Conservation (phyloP, 495 filamentous ascomycete genomes). For the Penicillium cosmopolitanum region DNA sequence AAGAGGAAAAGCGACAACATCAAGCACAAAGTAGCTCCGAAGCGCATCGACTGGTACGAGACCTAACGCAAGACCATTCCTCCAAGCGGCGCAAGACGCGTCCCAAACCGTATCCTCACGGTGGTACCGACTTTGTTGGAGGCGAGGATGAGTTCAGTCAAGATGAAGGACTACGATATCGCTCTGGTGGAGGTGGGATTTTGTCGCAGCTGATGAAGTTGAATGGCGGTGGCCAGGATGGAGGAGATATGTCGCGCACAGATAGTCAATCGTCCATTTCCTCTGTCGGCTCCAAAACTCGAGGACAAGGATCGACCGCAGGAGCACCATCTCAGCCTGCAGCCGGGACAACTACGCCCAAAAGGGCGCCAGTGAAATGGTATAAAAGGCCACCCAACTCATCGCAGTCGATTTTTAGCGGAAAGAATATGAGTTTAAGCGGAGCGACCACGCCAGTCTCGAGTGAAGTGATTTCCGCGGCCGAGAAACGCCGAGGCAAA, state of each 20-base stretch:
- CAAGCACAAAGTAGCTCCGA: constrained; percentile 27
- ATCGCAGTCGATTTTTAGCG: constrained; percentile 33
- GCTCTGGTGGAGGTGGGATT: constrained; percentile 36
- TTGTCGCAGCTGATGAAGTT: constrained; percentile 40
- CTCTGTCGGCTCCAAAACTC: constrained; percentile 10
- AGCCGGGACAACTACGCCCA: constrained; percentile 22
- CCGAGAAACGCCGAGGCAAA: constrained; percentile 34
- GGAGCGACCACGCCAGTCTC: constrained; percentile 37
- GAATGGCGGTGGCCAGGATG: constrained; percentile 21
- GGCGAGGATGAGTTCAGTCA: constrained; percentile 18
- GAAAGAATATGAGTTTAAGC: constrained; percentile 22
- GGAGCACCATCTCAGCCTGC: constrained; percentile 3
- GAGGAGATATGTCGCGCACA: constrained; percentile 12
- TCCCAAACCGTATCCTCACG: constrained; percentile 21
- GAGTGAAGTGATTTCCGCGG: constrained; percentile 33
- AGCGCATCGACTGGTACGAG: constrained; percentile 36
- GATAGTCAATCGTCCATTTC: constrained; percentile 19
- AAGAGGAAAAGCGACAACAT: constrained; percentile 29
- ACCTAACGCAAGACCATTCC: constrained; percentile 37
- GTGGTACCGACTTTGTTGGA: constrained; percentile 15
- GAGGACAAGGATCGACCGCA: constrained; percentile 1
- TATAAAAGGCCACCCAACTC: constrained; percentile 38
- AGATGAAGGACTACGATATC: constrained; percentile 26
- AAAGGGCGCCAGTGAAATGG: constrained; percentile 38
- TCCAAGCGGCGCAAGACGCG: constrained; percentile 28